Percentiles rank a stretch among this genome's conserved stretches.
Conservation (phyloP, 2,329 filamentous ascomycete genomes). For the Chalaropsis thielavioides region DNA sequence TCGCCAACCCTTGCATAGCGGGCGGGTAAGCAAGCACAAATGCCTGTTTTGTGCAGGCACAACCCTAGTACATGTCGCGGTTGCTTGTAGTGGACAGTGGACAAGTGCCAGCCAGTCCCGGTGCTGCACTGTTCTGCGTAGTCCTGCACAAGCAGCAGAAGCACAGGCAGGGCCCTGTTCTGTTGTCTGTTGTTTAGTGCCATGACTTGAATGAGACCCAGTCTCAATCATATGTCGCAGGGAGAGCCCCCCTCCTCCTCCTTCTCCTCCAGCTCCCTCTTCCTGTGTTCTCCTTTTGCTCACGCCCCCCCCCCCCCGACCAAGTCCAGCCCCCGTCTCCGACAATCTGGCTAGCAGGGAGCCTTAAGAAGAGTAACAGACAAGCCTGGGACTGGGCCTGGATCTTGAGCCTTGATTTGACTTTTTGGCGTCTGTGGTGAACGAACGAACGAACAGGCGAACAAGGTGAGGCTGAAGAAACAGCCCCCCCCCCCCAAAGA, state of each 20-base stretch:
- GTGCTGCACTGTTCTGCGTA: neutral
- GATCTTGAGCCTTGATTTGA: neutral
- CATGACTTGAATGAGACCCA: neutral
- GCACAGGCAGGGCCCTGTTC: neutral
- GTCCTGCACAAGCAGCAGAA: neutral
- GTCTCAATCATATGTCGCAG: neutral
- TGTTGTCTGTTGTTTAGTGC: neutral
- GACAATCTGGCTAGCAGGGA: conserved; percentile 4
- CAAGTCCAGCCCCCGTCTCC: neutral
- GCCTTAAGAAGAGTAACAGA: neutral
- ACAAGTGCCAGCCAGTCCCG: no score
- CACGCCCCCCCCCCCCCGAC: neutral
- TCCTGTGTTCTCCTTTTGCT: neutral
- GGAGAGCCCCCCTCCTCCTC: no score
- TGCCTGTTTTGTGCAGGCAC: conserved; percentile 9
- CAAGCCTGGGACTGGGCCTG: neutral
- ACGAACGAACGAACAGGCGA: neutral
- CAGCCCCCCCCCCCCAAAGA: neutral
- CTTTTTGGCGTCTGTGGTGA: neutral
- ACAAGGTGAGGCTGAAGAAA: neutral
- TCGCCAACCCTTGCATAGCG: conserved; percentile 4
- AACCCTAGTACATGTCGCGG: neutral
- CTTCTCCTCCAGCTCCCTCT: neutral
- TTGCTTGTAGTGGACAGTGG: neutral
- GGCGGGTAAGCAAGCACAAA: neutral